Base-by-base conservation (phyloP, 306 rosid species). In the Acacia melanoxylon region DNA sequence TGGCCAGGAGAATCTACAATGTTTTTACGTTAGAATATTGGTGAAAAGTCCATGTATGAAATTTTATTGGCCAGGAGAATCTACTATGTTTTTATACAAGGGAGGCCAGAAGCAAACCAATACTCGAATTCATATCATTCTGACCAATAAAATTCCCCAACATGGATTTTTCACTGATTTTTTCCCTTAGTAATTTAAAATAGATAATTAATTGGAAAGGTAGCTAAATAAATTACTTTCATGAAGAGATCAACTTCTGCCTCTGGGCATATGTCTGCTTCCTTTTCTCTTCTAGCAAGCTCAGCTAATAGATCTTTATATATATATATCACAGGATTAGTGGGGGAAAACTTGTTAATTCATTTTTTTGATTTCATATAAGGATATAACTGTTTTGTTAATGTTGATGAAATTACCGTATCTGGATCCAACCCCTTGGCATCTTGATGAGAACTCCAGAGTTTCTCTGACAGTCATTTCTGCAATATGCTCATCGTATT, bases 391-490 rank as follows among this genome's bases (percentile, higher is more conserved):
- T 48, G 19, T 3, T 48, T 14, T 48, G 13, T 46, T 48, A 58
- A 44, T 2, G n/a, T 58, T 4, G 45, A 82, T 59, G 4, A 37
- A 82, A 48, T 48, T 91, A 96, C 99, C 98, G 74, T 92, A 96
- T 86, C 99, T 84, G 51, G 94, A 83, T 6, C 99, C 99, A 72
- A 96, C 92, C 78, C 99, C 99, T 83, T 86, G 97, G 54, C 99
- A 96, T 74, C 99, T 83, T 7, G 99, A 94, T 2, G 99, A 89
- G 85, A 96, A 96, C 90, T 96, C 98, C 1, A 96, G 35, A 5
- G 99, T 96, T 89, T 96, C 99, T 86, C 91, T 90, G 33, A 96
- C 99, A 0, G 99, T 96, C 99, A 96, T 92, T 83, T 88, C 94
- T 79, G 97, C 98, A 0, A 86, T 35, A 79, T 96, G 99, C n/a